Evolutionary conservation across 305 asterid genomes (phyloP).

Genomic region (Solanum aculeatissimum): DNA sequence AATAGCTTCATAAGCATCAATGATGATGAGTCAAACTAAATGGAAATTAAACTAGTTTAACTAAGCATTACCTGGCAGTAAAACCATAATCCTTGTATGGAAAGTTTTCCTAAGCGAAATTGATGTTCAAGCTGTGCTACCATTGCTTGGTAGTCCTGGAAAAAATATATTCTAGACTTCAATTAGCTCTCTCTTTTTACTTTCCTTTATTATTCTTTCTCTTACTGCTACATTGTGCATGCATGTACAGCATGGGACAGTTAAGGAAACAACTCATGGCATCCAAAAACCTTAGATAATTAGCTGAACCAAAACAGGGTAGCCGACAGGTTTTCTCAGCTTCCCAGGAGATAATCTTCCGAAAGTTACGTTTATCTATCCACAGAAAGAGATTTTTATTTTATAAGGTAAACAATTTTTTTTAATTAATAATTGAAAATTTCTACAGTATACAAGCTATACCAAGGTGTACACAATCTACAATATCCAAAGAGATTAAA

Average conservation of each 20-base stretch:
- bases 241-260: not conserved
- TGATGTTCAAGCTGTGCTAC: slow-evolving; percentile 99
- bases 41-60: slow-evolving; percentile 5
- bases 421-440: not conserved
- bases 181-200: slow-evolving; percentile 9
- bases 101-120: slow-evolving; percentile 86
- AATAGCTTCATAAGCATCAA: slow-evolving; percentile 7
- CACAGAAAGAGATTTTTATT: not conserved
- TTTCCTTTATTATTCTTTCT: not conserved
- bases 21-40: not conserved
- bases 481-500: not conserved
- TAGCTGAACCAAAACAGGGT: not conserved
- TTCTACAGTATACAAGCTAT: not conserved
- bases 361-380: not conserved
- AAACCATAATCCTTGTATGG: slow-evolving; percentile 97
- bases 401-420: not conserved
- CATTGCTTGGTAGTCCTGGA: slow-evolving; percentile 94
- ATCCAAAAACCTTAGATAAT: not conserved
- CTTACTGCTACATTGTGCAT: not conserved
- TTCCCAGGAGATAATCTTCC: not conserved
- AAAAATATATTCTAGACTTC: slow-evolving; percentile 9
- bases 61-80: slow-evolving; percentile 76
- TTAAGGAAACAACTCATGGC: not conserved
- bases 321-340: not conserved
- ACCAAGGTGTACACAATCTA: not conserved